Evolutionary conservation across 208 protist species (phyloP).

Genomic region (Tetramitus jugosus): DNA sequence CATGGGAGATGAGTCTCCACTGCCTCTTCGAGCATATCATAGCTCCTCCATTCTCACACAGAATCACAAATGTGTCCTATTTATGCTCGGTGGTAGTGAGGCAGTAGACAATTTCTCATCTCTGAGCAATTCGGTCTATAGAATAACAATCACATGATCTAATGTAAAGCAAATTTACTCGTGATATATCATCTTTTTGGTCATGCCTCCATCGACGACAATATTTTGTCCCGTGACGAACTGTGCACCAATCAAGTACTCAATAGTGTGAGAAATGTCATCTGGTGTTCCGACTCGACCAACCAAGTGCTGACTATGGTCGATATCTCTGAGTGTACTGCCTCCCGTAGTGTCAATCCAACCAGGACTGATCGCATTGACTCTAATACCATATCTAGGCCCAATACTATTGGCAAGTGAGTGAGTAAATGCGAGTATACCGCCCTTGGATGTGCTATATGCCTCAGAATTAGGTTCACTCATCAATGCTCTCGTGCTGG

Average conservation of each 20-base stretch:
- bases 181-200: slow-evolving; percentile 32
- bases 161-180: no score
- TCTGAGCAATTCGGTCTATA: not conserved
- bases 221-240: slow-evolving; percentile 26
- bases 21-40: no score
- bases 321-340: not conserved
- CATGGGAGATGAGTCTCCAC: no score
- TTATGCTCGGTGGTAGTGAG: no score
- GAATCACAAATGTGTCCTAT: no score
- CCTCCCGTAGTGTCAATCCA: slow-evolving; percentile 12
- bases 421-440: slow-evolving; percentile 17
- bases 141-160: slow-evolving; percentile 4
- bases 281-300: slow-evolving; percentile 16
- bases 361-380: slow-evolving; percentile 20
- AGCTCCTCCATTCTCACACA: no score
- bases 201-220: slow-evolving; percentile 32
- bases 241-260: slow-evolving; percentile 1
- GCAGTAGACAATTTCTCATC: no score
- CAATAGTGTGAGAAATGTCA: slow-evolving; percentile 15
- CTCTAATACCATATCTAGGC: not conserved
- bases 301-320: slow-evolving; percentile 19
- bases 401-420: slow-evolving; percentile 13
- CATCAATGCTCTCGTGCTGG: slow-evolving; percentile 12
- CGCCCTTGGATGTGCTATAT: slow-evolving; percentile 26
- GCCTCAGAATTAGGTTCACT: slow-evolving; percentile 1